Base-by-base conservation (phyloP, 176 grass and related monocot genomes). In the Tillandsia fasciculata region DNA sequence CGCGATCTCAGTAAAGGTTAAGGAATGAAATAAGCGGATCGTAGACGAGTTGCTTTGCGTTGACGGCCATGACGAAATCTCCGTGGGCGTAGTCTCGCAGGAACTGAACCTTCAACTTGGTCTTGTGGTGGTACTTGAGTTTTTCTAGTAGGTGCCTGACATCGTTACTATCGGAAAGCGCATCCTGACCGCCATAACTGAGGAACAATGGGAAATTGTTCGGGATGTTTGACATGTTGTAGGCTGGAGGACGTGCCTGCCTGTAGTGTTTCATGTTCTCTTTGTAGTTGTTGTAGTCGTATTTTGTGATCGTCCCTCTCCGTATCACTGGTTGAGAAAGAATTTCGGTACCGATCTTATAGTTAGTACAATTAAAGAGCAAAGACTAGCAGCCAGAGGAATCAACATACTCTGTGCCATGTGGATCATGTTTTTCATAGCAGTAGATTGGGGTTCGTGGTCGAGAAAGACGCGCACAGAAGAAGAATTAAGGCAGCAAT, bases 401-500 rank as follows among this genome's bases (percentile, higher is more conserved):
- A 42, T 2, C 14, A 63, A 73, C 76, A 71, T 22, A 90, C 87
- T 90, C 51, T 90, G 87, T 24, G 83, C 73, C 53, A 90, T 42
- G 15, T 90, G 87, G 17, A 86, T 61, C 80, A 86, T 74, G 69
- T 79, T 86, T 52, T 86, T 90, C 9, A 77, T 90, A 7, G 83
- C 71, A 1, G 87, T 80, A 51, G 87, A 63, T 48, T 90, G 83
- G 50, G 83, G 87, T 63, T 90, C 87, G 8, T 80, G 83, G 27
- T 78, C 66, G 9, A 90, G 66, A 66, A 83, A 83, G 29, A 77
- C 54, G 23, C 75, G 65, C 7, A 80, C 73, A 0, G 83, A 77
- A 10, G 83, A 80, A 65, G 53, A 64, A 51, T 90, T 81, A 0
- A 90, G 87, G 72, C 87, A 90, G 69, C 87, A 90, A 24, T 90